Percentiles rank a stretch among this genome's conserved stretches.
phyloP scores from a whole-genome alignment of 2,329 filamentous ascomycete species.

The Claviceps pazoutovae region DNA sequence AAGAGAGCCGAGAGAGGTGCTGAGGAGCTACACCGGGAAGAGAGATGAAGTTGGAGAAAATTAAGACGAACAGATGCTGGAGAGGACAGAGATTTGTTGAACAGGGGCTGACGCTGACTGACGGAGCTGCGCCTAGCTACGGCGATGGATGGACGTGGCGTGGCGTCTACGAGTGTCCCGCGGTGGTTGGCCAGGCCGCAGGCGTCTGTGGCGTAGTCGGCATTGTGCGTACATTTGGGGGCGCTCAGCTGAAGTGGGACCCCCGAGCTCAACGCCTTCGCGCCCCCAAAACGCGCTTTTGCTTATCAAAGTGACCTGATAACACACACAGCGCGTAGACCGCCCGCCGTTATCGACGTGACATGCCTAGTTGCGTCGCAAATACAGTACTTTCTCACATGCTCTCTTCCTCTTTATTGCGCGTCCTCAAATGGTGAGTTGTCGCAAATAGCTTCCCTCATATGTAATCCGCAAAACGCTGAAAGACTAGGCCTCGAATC shows the following conservation, averaged over 20 bases:
- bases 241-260: background rate
- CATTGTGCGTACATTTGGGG: no score
- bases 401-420: background rate
- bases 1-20: background rate
- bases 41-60: background rate
- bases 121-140: no score
- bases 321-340: background rate
- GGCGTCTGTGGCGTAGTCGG: no score
- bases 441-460: background rate
- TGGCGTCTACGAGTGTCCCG: no score
- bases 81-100: background rate
- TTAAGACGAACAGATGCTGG: background rate
- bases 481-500: slow-evolving; percentile 9
- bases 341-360: background rate
- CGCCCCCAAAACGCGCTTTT: background rate
- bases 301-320: background rate
- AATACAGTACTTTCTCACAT: background rate
- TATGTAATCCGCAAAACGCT: background rate
- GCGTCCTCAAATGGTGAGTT: background rate
- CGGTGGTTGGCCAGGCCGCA: no score
- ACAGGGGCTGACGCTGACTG: background rate
- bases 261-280: background rate
- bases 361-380: background rate
- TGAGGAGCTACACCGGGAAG: background rate
- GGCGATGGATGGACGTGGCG: no score